Evolutionary conservation across 176 grass and related monocot genomes (phyloP), one percentile per base, ranked within the genome.

Genomic region (Lolium perenne): DNA sequence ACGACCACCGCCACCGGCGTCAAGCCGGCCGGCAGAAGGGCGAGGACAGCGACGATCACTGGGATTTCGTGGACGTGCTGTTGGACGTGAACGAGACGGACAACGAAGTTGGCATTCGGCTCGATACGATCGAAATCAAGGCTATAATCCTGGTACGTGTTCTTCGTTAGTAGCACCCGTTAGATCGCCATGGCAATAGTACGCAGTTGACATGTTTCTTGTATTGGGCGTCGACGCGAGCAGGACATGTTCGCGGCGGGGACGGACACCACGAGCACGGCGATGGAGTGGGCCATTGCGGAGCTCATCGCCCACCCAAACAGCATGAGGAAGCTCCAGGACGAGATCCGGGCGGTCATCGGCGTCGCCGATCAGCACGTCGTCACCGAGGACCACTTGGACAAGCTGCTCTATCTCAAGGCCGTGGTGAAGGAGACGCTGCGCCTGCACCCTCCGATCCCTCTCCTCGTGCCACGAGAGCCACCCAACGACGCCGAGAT

Each of bases 281-380:
- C 22, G 51, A 51, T 86, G 43, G 88, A 55, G 43, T 90, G 88
- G 88, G 72, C 72, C 72, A 86, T 90, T 10, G 84, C 83, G 3
- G 78, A 86, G 88, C 79, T 90, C 41, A 14, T 90, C n/a, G 62
- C 80, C 15, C 29, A 86, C 11, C 88, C 84, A 0, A 0, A 5
- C 73, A 32, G 23, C 41, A 82, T 90, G 83, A 41, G 80, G 1
- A 85, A 48, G 50, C n/a, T 86, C 40, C 83, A 88, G 69, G 77
- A 77, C 4, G 86, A 92, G 29, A 16, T 92, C 12, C 70, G 71
- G 77, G 78, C 50, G 10, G 38, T 81, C 9, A 18, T 56, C 29
- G 47, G 41, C 10, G 46, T 1, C 22, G 26, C 60, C 23, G 90
- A 22, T 10, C 47, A 13, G 4, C 10, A 21, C 40, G 20, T 45